phyloP scores from a whole-genome alignment of 2,329 filamentous ascomycete genomes.

The Colletotrichum simmondsii region DNA sequence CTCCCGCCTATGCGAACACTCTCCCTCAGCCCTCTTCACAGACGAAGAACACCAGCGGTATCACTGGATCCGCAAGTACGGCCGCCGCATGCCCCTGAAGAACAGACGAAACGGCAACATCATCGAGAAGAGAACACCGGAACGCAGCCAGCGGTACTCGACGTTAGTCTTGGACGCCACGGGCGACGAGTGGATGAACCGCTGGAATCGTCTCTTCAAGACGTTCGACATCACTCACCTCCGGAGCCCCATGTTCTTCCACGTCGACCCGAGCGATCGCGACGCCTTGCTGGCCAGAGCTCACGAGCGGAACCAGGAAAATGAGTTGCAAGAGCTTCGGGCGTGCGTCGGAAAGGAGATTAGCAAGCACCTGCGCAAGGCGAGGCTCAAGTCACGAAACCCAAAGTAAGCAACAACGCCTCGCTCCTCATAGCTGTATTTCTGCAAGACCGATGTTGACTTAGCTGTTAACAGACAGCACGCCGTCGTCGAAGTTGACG shows the following conservation, averaged over 20 bases:
- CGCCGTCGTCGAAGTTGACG: constrained; percentile 66
- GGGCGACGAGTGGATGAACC: constrained; percentile 72
- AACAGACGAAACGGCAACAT: constrained; percentile 54
- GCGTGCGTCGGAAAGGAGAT: constrained; percentile 83
- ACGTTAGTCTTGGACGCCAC: constrained; percentile 74
- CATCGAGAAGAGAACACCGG: constrained; percentile 30
- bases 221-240: constrained; percentile 77
- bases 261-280: constrained; percentile 79
- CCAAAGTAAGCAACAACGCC: constrained; percentile 22
- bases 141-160: constrained; percentile 41
- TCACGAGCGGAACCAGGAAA: constrained; percentile 67
- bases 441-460: constrained; percentile 29
- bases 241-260: constrained; percentile 85
- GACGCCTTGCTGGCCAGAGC: constrained; percentile 79
- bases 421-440: constrained; percentile 5
- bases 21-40: constrained; percentile 83
- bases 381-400: constrained; percentile 38
- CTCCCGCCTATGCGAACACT: constrained; percentile 76
- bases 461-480: constrained; percentile 51
- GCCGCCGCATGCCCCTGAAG: constrained; percentile 68
- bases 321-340: constrained; percentile 75
- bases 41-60: constrained; percentile 87
- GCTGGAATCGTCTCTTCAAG: constrained; percentile 77
- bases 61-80: constrained; percentile 78
- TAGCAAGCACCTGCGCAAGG: constrained; percentile 79